Base-by-base conservation (phyloP, 495 filamentous ascomycete species). In the Penicillium verhagenii region DNA sequence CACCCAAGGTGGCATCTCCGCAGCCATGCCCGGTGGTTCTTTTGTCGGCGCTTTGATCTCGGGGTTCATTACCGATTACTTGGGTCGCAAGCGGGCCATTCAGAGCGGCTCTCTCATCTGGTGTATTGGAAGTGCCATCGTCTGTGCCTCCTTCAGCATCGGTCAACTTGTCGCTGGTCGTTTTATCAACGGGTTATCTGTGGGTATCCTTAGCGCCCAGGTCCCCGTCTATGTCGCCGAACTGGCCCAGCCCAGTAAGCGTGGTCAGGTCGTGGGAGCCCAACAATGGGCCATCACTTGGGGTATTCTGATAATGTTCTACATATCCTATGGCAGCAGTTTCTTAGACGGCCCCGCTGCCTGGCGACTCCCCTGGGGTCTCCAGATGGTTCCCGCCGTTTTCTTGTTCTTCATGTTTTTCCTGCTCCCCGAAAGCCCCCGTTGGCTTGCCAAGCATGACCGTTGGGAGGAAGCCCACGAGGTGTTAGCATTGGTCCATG, bases 241-340 rank as follows among this genome's bases (percentile, higher is more conserved):
- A 62, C 61, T 91, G 28, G 79, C 88, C 1, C 85, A 81, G 4
- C 87, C 86, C 18, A 77, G 77, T 40, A 84, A 84, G 69, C 82
- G 88, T 60, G 88, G 88, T n/a, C 77, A 86, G 19, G 77, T 91
- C 11, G 82, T 89, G 7, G 84, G 86, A 40, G 78, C 82, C 48
- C 84, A 90, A 50, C 86, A 89, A 68, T 88, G 87, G 86, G 82
- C 87, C 33, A 89, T 90, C 55, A 89, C 85, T 49, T 88, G 85
- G 84, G 88, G 88, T 61, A 90, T 90, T 49, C 51, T 90, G 44
- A 89, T 90, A 62, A 90, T 91, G 87, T 90, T 85, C 73, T 76
- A 70, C 31, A 52, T 67, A 37, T 67, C 65, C 10, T 67, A 67
- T 13, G 65, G 65, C 1, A 61, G 78, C 68, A 82, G 91, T 58